Base-by-base conservation (phyloP, 805 yeast genomes). In the Candida khao-thaluensis region DNA sequence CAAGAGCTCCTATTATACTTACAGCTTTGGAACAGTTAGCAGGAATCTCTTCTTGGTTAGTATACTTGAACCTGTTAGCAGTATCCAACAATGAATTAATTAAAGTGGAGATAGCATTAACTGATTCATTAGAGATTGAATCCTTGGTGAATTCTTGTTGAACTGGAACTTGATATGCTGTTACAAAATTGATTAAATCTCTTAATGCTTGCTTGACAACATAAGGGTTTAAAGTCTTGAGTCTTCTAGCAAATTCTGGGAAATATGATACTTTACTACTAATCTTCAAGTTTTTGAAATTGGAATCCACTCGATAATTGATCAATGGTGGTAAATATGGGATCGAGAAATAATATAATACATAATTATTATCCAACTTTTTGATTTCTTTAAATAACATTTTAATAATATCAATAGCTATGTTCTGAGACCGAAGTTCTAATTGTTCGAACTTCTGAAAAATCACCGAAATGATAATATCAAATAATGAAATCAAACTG, bases 1-100 rank as follows among this genome's bases (percentile, higher is more conserved):
- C 96, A 8, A 85, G 53, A 0, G 88, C 78, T 0, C 98, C 98
- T 29, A 93, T 69, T 17, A 79, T 59, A 1, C 95, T 82, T 7
- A 93, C 64, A 22, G 88, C 85, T 37, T 71, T 72, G 0, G 95
- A 79, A 52, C 91, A 78, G 30, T 76, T 69, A 3, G 66, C 63
- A 2, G 87, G 70, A 6, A 89, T 72, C 1, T 64, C 63, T 7
- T 66, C 60, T 47, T 72, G 71, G 2, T 58, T 60, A 9, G 60
- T 64, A n/a, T 59, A 61, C 44, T 76, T 75, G 56, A 77, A 83
- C 45, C 71, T 77, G 37, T 76, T 72, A 0, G 85, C 68, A 1
- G 79, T 72, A 43, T 77, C 77, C 32, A 83, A 57, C 2, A 83
- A 56, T 1, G 81, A 72, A 6, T 77, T 65, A 3, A 82, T 56